phyloP scores from a whole-genome alignment of 768 basidiomycete genomes.

The Lactarius sanguifluus region DNA sequence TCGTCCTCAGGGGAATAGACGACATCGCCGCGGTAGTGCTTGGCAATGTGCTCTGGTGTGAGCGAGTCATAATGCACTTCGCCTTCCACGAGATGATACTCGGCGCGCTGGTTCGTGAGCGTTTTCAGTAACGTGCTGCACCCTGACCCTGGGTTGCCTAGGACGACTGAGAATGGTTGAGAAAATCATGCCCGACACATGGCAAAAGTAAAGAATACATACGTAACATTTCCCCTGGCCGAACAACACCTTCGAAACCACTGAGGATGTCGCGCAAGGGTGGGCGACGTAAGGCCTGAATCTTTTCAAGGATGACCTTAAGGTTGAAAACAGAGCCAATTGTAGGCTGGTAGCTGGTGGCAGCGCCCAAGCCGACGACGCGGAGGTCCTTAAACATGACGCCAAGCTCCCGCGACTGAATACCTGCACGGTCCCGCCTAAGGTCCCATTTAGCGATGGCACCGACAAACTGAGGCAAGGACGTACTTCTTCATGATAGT shows the following conservation, averaged over 20 bases:
- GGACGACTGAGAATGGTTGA: constrained; percentile 1
- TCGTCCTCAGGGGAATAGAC: constrained; percentile 66
- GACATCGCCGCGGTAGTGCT: constrained; percentile 75
- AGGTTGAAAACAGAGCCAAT: constrained; percentile 66
- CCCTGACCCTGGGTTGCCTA: constrained; percentile 78
- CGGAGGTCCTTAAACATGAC: constrained; percentile 58
- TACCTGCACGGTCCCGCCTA: constrained; percentile 50
- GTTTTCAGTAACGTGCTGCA: constrained; percentile 86
- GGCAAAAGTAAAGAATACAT: constrained; percentile 35
- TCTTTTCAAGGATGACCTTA: constrained; percentile 40
- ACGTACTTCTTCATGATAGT: constrained; percentile 31
- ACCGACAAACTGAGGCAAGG: neutral
- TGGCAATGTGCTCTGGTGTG: constrained; percentile 68
- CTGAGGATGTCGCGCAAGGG: constrained; percentile 54
- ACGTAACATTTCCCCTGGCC: constrained; percentile 71
- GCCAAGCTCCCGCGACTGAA: constrained; percentile 55
- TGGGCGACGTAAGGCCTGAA: constrained; percentile 56
- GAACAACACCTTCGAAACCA: constrained; percentile 56
- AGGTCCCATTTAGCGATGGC: neutral
- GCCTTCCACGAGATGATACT: constrained; percentile 62
- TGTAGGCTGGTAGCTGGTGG: constrained; percentile 55
- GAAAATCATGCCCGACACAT: neutral
- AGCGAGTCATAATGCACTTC: constrained; percentile 82
- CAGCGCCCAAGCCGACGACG: constrained; percentile 59
- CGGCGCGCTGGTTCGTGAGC: constrained; percentile 72